These are phyloP conservation scores for Trematosphaeria pertusa DNA, from an alignment of 2,329 filamentous ascomycete genomes.

Conservation along the genomic window DNA sequence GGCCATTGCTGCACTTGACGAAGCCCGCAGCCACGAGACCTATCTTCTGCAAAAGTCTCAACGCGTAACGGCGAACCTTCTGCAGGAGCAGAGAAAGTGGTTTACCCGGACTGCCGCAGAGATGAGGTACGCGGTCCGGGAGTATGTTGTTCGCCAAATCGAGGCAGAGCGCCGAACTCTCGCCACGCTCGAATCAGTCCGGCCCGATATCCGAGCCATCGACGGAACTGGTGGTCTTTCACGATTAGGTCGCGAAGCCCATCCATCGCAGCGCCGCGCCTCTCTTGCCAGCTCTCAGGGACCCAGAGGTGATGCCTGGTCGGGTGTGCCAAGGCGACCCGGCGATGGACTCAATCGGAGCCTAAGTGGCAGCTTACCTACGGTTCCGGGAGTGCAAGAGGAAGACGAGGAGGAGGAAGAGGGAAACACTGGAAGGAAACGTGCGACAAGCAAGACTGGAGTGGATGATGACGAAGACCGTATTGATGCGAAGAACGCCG, in stretches of 20 bases:
- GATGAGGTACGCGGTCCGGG: slow-evolving; percentile 80
- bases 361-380: slow-evolving; percentile 74
- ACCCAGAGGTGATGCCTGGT: slow-evolving; percentile 98
- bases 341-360: slow-evolving; percentile 77
- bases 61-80: slow-evolving; percentile 85
- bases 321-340: slow-evolving; percentile 83
- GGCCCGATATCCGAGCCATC: slow-evolving; percentile 91
- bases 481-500: slow-evolving; percentile 93
- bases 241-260: slow-evolving; percentile 85
- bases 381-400: slow-evolving; percentile 63
- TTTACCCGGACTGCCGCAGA: slow-evolving; percentile 87
- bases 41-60: slow-evolving; percentile 86
- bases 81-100: slow-evolving; percentile 90
- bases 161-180: slow-evolving; percentile 92
- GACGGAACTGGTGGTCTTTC: slow-evolving; percentile 90
- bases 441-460: slow-evolving; percentile 57
- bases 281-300: slow-evolving; percentile 89
- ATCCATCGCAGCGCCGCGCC: slow-evolving; percentile 75
- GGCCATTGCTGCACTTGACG: slow-evolving; percentile 88
- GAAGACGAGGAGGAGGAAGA: slow-evolving; percentile 64
- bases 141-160: slow-evolving; percentile 93
- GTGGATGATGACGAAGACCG: slow-evolving; percentile 90
- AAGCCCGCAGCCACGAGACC: slow-evolving; percentile 81
- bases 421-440: slow-evolving; percentile 55
- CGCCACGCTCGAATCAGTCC: slow-evolving; percentile 89